A percentile compares a stretch with the other conserved stretches of the same genome.
Conservation (phyloP, 2,329 filamentous ascomycete genomes). For the Epichloe festucae region DNA sequence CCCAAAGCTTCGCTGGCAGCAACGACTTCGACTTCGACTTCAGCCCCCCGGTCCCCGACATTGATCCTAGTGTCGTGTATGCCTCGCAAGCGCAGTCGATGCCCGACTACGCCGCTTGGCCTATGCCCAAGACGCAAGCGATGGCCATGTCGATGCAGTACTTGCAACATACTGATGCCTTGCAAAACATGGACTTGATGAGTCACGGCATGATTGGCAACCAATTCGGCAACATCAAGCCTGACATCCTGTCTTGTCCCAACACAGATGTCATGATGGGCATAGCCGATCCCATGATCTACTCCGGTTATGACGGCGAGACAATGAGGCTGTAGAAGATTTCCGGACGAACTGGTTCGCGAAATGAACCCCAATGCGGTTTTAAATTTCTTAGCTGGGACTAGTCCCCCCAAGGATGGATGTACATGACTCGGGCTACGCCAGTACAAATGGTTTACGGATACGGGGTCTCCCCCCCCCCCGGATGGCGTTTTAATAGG, state of each 20-base stretch:
- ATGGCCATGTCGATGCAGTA: constrained; percentile 25
- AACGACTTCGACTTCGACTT: constrained; percentile 27
- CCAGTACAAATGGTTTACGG: too few relatives aligned
- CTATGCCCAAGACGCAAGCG: constrained; percentile 15
- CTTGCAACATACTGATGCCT: constrained; percentile 24
- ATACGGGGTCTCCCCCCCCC: too few relatives aligned
- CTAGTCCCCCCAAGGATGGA: too few relatives aligned
- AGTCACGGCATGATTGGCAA: constrained; percentile 37
- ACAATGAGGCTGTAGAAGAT: constrained; percentile 23
- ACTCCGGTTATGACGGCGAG: constrained; percentile 36
- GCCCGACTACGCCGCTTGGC: constrained; percentile 20
- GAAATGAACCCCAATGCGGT: too few relatives aligned
- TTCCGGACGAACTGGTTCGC: too few relatives aligned
- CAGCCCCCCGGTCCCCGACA: constrained; percentile 19
- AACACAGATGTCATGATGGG: constrained; percentile 45
- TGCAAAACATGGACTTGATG: constrained; percentile 32
- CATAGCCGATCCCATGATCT: constrained; percentile 47
- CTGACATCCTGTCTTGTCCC: constrained; percentile 37
- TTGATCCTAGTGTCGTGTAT: constrained; percentile 22
- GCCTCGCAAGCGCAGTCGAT: constrained; percentile 22
- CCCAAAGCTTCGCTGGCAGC: constrained; percentile 34
- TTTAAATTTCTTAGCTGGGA: too few relatives aligned
- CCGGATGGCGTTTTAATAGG: too few relatives aligned
- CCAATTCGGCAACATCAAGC: constrained; percentile 42
- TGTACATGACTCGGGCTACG: too few relatives aligned